phyloP scores from a whole-genome alignment of 805 yeast genomes.

The Metschnikowia amazonensis region DNA sequence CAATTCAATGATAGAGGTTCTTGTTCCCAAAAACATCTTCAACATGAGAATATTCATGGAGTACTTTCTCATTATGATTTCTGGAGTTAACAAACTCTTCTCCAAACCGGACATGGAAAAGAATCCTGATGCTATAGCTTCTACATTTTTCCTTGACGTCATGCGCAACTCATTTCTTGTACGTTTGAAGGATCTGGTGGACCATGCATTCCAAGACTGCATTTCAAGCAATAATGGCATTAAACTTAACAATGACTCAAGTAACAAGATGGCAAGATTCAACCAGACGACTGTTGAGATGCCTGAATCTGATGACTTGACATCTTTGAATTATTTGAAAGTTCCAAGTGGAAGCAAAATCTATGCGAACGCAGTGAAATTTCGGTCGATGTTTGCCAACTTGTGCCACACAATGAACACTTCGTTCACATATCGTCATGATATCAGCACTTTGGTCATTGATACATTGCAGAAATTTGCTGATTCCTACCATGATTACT shows the following conservation, averaged over 20 bases:
- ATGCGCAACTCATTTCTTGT: constrained; percentile 65
- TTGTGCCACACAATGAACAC: constrained; percentile 56
- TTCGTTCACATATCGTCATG: constrained; percentile 53
- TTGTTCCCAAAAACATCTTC: constrained; percentile 68
- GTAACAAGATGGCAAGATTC: constrained; percentile 5
- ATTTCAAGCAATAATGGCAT: constrained; percentile 17
- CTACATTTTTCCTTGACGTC: constrained; percentile 55
- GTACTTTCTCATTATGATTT: constrained; percentile 63
- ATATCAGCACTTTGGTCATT: constrained; percentile 47
- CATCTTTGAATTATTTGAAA: neutral
- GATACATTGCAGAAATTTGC: constrained; percentile 36
- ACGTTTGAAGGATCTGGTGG: constrained; percentile 54
- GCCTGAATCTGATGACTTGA: constrained; percentile 7
- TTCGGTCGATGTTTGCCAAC: constrained; percentile 44
- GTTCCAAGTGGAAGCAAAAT: constrained; percentile 16
- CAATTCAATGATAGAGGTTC: constrained; percentile 53
- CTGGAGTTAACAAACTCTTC: constrained; percentile 46
- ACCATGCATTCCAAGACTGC: constrained; percentile 46
- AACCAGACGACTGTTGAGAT: constrained; percentile 8
- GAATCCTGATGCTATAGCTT: constrained; percentile 17
- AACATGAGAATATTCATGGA: constrained; percentile 79
- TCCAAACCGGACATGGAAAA: constrained; percentile 15
- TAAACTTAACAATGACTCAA: constrained; percentile 5
- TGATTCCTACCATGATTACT: constrained; percentile 31
- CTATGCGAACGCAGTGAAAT: constrained; percentile 43